phyloP scores from a whole-genome alignment of 139 green algal species.

The Volvox reticuliferus region DNA sequence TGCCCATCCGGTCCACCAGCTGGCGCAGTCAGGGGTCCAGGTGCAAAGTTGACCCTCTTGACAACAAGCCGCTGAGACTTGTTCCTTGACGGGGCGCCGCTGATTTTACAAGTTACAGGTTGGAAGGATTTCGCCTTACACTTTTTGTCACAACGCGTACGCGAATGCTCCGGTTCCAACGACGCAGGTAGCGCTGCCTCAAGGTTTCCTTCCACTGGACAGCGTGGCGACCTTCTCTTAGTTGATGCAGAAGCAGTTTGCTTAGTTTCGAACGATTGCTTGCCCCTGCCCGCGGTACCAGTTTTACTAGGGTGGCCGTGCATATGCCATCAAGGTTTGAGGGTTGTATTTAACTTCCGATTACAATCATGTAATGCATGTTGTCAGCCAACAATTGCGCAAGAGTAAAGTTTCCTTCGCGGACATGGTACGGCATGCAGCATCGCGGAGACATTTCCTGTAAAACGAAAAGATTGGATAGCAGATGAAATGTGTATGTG shows the following conservation, averaged over 20 bases:
- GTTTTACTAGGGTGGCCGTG: neutral
- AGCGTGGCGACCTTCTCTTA: neutral
- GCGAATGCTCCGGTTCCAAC: neutral
- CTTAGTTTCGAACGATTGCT: neutral
- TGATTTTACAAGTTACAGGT: too few relatives aligned
- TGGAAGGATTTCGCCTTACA: too few relatives aligned
- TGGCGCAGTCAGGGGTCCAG: conserved; percentile 34
- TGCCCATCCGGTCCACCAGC: conserved; percentile 46
- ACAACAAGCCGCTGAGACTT: neutral
- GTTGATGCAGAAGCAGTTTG: neutral
- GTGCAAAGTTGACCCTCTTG: conserved; percentile 45
- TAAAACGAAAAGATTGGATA: too few relatives aligned
- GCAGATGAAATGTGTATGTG: too few relatives aligned
- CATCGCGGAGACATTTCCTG: too few relatives aligned
- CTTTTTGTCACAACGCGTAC: neutral
- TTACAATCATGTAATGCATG: too few relatives aligned
- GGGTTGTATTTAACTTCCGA: neutral
- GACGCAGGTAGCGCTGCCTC: neutral
- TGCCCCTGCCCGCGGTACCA: neutral
- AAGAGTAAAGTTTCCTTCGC: too few relatives aligned
- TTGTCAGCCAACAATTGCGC: too few relatives aligned
- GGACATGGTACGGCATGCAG: too few relatives aligned
- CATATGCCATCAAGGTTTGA: neutral
- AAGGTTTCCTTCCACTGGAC: neutral
- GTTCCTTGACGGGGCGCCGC: neutral